These are phyloP conservation scores for Penicillium dipodomyicola DNA, from an alignment of 495 filamentous ascomycete species.

Conservation along the genomic window DNA sequence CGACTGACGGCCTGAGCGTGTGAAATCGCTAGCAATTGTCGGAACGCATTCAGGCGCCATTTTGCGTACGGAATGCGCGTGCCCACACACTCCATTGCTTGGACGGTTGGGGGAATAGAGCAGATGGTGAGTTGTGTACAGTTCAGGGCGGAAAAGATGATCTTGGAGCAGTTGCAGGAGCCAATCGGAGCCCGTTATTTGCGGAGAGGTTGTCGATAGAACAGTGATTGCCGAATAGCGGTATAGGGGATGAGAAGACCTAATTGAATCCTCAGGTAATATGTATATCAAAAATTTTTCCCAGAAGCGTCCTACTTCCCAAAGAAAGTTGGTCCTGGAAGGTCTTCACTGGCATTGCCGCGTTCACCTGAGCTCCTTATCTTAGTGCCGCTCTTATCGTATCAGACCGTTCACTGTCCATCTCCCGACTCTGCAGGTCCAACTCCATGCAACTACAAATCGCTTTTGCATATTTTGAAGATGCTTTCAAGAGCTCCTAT, in stretches of 20 bases:
- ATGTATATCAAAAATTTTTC: neutral
- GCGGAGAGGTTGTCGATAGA: slow-evolving; percentile 11
- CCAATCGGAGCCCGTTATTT: slow-evolving; percentile 27
- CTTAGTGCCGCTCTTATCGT: slow-evolving; percentile 22
- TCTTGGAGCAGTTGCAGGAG: slow-evolving; percentile 10
- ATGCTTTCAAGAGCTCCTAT: slow-evolving; percentile 27
- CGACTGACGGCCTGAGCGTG: neutral
- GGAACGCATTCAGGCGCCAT: slow-evolving; percentile 37
- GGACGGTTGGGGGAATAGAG: neutral
- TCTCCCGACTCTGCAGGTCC: slow-evolving; percentile 11
- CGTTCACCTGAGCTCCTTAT: slow-evolving; percentile 16
- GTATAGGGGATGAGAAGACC: neutral
- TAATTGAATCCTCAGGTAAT: neutral
- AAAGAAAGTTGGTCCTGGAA: neutral
- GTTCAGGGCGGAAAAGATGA: slow-evolving; percentile 11
- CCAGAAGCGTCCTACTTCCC: neutral
- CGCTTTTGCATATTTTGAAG: slow-evolving; percentile 2
- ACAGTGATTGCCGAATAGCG: neutral
- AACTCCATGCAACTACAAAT: neutral
- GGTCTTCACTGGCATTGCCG: too few relatives aligned
- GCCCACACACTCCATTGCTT: slow-evolving; percentile 33
- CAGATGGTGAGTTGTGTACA: slow-evolving; percentile 4
- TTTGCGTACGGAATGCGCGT: slow-evolving; percentile 30
- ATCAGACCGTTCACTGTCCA: slow-evolving; percentile 9
- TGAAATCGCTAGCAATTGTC: slow-evolving; percentile 22